Evolutionary conservation across 1,139 yeast genomes (phyloP).

Genomic region (Petasospora fabianii): DNA sequence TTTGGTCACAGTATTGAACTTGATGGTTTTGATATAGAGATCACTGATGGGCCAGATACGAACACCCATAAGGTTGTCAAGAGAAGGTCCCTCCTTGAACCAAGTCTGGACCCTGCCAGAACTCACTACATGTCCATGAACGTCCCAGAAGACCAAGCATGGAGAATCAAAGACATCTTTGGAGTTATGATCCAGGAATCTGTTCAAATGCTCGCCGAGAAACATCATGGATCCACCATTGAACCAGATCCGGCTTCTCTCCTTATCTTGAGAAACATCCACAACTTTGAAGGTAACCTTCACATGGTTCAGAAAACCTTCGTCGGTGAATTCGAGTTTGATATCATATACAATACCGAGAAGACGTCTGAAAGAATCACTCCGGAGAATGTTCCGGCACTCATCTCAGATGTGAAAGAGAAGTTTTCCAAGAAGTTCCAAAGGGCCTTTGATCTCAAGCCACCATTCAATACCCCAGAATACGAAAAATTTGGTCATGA

Average conservation of each 20-base stretch:
- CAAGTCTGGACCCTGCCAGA: conserved; percentile 47
- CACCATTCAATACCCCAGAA: conserved; percentile 50
- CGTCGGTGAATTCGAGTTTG: conserved; percentile 74
- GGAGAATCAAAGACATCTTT: conserved; percentile 81
- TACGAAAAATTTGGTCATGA: conserved; percentile 67
- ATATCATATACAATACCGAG: conserved; percentile 54
- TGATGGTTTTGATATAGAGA: conserved; percentile 49
- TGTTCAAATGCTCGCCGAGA: conserved; percentile 42
- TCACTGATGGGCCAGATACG: conserved; percentile 44
- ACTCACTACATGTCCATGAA: conserved; percentile 65
- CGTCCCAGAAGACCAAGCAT: conserved; percentile 69
- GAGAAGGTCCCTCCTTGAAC: conserved; percentile 29
- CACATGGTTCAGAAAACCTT: conserved; percentile 78
- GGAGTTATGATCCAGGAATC: conserved; percentile 68
- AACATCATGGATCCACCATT: conserved; percentile 32
- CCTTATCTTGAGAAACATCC: conserved; percentile 56
- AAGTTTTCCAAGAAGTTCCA: conserved; percentile 56
- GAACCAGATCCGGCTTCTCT: conserved; percentile 36
- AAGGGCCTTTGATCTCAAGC: conserved; percentile 46
- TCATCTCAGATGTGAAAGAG: conserved; percentile 36
- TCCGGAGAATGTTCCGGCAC: conserved; percentile 36
- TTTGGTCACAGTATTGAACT: conserved; percentile 54
- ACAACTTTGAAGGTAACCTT: conserved; percentile 66
- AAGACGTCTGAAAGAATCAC: conserved; percentile 42
- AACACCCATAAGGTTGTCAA: conserved; percentile 40